Conservation (phyloP, 164 flowering plant genomes). For the Euptelea pleiosperma region DNA sequence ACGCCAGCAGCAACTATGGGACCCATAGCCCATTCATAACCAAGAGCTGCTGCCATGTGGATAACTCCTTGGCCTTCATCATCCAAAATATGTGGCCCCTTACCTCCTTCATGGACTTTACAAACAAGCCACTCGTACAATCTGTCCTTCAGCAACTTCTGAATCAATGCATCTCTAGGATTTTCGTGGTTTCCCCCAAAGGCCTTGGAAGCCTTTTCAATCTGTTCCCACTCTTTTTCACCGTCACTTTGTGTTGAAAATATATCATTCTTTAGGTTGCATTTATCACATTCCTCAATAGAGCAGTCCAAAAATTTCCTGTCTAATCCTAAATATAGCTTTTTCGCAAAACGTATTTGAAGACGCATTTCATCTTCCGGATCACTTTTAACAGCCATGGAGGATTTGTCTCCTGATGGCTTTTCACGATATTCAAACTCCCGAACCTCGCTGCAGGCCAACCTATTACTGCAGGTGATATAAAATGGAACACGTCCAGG, state of each 20-base stretch:
- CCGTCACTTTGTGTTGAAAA: conserved; percentile 19
- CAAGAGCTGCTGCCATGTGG: conserved; percentile 79
- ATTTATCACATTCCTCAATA: conserved; percentile 40
- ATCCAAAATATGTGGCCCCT: conserved; percentile 52
- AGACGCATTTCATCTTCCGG: conserved; percentile 44
- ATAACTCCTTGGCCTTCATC: conserved; percentile 62
- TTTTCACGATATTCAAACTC: conserved; percentile 62
- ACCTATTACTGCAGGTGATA: conserved; percentile 60
- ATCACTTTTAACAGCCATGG: conserved; percentile 19
- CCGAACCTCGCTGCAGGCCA: conserved; percentile 81
- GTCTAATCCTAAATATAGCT: conserved; percentile 31
- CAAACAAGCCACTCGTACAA: conserved; percentile 57
- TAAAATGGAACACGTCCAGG: conserved; percentile 73
- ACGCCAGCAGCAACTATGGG: conserved; percentile 63
- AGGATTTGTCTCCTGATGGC: conserved; percentile 12
- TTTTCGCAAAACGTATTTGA: conserved; percentile 50
- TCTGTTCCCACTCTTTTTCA: conserved; percentile 25
- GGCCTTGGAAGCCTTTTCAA: conserved; percentile 18
- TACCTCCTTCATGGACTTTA: conserved; percentile 56
- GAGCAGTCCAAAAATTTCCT: conserved; percentile 39
- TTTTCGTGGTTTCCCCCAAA: conserved; percentile 16
- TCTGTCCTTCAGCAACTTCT: conserved; percentile 51
- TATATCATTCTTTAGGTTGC: conserved; percentile 32
- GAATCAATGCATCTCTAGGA: conserved; percentile 38
- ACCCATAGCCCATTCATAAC: conserved; percentile 68